phyloP scores from a whole-genome alignment of 768 basidiomycete genomes.

The Xerocomellus chrysenteron region DNA sequence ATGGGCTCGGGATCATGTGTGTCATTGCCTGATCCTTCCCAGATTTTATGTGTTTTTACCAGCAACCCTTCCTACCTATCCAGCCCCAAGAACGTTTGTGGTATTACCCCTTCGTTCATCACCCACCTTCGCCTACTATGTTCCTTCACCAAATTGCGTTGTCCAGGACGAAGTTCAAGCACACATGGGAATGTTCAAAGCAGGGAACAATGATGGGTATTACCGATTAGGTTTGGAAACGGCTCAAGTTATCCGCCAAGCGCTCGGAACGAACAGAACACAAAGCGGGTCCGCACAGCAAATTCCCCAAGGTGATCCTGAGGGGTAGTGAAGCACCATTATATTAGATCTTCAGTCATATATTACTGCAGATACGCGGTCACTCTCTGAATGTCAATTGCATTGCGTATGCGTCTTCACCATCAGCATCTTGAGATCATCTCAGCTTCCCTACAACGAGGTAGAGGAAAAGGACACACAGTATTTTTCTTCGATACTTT shows the following conservation, averaged over 20 bases:
- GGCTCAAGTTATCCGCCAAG: slow-evolving; percentile 60
- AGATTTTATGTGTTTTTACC: slow-evolving; percentile 86
- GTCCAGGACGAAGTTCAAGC: slow-evolving; percentile 79
- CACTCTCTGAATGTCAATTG: slow-evolving; percentile 53
- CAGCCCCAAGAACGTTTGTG: slow-evolving; percentile 69
- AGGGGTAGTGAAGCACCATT: slow-evolving; percentile 2
- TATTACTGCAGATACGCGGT: slow-evolving; percentile 1
- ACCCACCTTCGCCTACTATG: slow-evolving; percentile 52
- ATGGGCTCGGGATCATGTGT: background rate
- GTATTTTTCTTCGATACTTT: slow-evolving; percentile 84
- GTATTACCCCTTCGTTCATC: slow-evolving; percentile 61
- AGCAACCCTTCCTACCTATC: slow-evolving; percentile 56
- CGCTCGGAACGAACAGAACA: slow-evolving; percentile 33
- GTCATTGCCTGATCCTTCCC: slow-evolving; percentile 1
- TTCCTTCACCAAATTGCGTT: slow-evolving; percentile 61
- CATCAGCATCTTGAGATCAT: slow-evolving; percentile 73
- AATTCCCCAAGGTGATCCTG: background rate
- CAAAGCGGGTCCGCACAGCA: background rate
- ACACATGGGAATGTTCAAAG: slow-evolving; percentile 87
- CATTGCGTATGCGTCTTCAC: slow-evolving; percentile 95
- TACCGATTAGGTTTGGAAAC: slow-evolving; percentile 77
- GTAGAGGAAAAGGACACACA: slow-evolving; percentile 54
- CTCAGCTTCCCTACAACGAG: slow-evolving; percentile 7
- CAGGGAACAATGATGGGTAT: slow-evolving; percentile 83
- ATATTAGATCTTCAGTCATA: slow-evolving; percentile 9